Conservation (phyloP, 2,329 filamentous ascomycete species). For the Phaeophleospora eucalypticola region DNA sequence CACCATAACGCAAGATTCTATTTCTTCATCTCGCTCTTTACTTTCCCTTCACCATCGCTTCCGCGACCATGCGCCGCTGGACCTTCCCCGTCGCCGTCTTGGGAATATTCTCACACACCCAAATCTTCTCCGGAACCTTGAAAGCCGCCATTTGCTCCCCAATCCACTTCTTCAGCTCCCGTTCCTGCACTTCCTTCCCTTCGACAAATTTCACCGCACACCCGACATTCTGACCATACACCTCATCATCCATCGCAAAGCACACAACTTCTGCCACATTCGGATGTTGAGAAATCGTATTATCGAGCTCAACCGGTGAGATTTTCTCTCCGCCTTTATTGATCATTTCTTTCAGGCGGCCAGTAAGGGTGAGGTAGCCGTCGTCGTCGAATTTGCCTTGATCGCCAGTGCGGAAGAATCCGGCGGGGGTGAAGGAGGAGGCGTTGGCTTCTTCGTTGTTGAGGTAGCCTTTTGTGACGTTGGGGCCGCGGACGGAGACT, state of each 20-base stretch:
- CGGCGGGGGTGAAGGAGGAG: conserved; percentile 64
- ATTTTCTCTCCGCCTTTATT: conserved; percentile 89
- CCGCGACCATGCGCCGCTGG: conserved; percentile 76
- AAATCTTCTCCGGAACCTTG: conserved; percentile 69
- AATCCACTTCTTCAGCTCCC: conserved; percentile 66
- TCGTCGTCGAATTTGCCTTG: conserved; percentile 75
- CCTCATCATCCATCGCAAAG: conserved; percentile 75
- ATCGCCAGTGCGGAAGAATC: conserved; percentile 83
- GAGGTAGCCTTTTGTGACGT: conserved; percentile 78
- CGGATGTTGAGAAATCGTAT: conserved; percentile 66
- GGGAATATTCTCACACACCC: conserved; percentile 7
- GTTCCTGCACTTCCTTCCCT: conserved; percentile 49
- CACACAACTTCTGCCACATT: conserved; percentile 73
- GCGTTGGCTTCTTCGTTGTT: conserved; percentile 75
- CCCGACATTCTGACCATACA: conserved; percentile 77
- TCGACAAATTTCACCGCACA: conserved; percentile 72
- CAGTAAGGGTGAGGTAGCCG: conserved; percentile 73
- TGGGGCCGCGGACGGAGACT: conserved; percentile 76
- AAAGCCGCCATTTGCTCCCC: conserved; percentile 69
- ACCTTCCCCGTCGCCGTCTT: conserved; percentile 78
- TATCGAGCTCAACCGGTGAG: conserved; percentile 81
- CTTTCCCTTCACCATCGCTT: conserved; percentile 65
- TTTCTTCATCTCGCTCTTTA: too few species aligned
- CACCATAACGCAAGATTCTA: too few species aligned
- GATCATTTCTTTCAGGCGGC: conserved; percentile 86